phyloP scores from a whole-genome alignment of 2,329 filamentous ascomycete species.

The Colletotrichum costaricense region DNA sequence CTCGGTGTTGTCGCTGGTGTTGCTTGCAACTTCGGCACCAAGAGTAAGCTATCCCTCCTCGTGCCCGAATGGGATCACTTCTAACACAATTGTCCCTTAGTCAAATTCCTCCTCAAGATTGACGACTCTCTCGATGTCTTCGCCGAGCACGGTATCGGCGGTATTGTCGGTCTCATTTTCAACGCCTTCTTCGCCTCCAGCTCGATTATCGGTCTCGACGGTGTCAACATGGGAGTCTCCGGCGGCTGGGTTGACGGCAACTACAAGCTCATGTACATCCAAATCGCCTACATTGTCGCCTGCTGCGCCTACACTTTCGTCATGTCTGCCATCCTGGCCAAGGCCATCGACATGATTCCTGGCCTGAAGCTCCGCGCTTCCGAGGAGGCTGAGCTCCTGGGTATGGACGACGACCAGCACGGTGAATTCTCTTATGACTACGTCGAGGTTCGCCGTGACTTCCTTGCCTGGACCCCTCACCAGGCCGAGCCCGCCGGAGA shows the following conservation, averaged over 20 bases:
- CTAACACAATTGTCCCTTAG: slow-evolving; percentile 40
- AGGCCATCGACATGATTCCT: slow-evolving; percentile 79
- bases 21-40: slow-evolving; percentile 76
- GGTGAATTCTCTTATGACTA: slow-evolving; percentile 93
- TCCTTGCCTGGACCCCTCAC: slow-evolving; percentile 87
- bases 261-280: slow-evolving; percentile 81
- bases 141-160: slow-evolving; percentile 77
- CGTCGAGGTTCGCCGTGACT: slow-evolving; percentile 88
- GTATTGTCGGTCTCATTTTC: slow-evolving; percentile 77
- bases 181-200: slow-evolving; percentile 78
- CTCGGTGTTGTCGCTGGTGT: slow-evolving; percentile 75
- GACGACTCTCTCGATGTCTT: slow-evolving; percentile 80
- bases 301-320: slow-evolving; percentile 76
- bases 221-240: slow-evolving; percentile 74
- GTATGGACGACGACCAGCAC: slow-evolving; percentile 91
- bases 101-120: slow-evolving; percentile 72
- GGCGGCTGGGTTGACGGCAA: slow-evolving; percentile 83
- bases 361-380: slow-evolving; percentile 83
- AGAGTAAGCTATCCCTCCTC: slow-evolving; percentile 50
- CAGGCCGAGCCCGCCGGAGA: slow-evolving; percentile 71
- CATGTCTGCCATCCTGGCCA: slow-evolving; percentile 79
- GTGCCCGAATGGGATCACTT: too few species aligned
- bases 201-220: slow-evolving; percentile 80
- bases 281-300: slow-evolving; percentile 81
- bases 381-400: slow-evolving; percentile 85